Conservation (phyloP, 495 filamentous ascomycete genomes). For the Trichocladium antarcticum region DNA sequence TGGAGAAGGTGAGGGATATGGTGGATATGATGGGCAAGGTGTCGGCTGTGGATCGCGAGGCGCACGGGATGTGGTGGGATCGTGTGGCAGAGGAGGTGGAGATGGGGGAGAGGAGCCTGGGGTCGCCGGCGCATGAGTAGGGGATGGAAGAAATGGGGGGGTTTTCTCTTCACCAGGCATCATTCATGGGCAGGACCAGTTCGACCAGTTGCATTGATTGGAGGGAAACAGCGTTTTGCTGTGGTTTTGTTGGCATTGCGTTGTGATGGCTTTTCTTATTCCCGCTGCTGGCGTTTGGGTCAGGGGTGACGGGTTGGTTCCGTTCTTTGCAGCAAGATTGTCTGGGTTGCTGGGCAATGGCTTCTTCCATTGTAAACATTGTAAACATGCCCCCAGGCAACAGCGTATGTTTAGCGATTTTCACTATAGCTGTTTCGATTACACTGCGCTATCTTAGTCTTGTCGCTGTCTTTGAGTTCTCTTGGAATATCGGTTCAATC, state of each 20-base stretch:
- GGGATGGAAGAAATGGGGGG: not conserved
- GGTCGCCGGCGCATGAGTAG: not conserved
- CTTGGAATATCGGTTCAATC: too few species aligned
- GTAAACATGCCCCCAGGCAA: too few species aligned
- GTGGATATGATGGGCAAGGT: slow-evolving; percentile 69
- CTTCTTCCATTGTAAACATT: too few species aligned
- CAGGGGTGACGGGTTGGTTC: not conserved
- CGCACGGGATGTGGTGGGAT: slow-evolving; percentile 76
- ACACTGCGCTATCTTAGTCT: too few species aligned
- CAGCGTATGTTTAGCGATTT: too few species aligned
- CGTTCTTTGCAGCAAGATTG: not conserved
- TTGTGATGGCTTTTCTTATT: not conserved
- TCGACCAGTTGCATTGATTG: not conserved
- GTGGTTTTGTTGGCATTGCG: not conserved
- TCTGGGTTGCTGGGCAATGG: too few species aligned
- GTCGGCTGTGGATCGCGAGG: slow-evolving; percentile 64
- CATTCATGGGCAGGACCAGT: not conserved
- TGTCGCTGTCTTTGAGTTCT: too few species aligned
- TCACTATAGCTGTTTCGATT: too few species aligned
- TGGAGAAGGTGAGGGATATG: slow-evolving; percentile 68
- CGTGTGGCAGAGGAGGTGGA: slow-evolving; percentile 42
- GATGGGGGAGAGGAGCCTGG: slow-evolving; percentile 18
- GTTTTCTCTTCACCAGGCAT: not conserved
- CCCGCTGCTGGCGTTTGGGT: not conserved
- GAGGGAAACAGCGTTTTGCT: not conserved